A percentile compares a stretch with the other conserved stretches of the same genome.
Evolutionary conservation across 106 monocot genomes (phyloP).

Genomic region (Dioscorea zingiberensis): DNA sequence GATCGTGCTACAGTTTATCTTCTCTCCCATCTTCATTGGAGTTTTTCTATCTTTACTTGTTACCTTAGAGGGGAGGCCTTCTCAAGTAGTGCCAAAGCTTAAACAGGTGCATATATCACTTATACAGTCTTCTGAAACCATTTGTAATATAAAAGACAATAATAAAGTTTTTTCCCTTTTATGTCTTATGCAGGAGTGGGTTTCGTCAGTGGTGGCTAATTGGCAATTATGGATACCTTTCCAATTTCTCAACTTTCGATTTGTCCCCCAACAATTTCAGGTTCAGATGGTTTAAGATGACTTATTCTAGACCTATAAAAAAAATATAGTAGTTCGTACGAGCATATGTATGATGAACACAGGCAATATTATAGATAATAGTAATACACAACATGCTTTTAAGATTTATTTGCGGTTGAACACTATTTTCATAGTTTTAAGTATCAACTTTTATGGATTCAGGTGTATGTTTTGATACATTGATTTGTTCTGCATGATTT

Average conservation of each 20-base stretch:
- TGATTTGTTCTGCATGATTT: too few species aligned
- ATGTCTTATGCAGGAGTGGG: conserved; percentile 24
- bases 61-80: conserved; percentile 35
- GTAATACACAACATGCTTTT: background rate
- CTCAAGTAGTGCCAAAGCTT: conserved; percentile 36
- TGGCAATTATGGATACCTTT: conserved; percentile 56
- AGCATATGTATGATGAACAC: background rate
- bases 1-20: conserved; percentile 23
- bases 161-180: background rate
- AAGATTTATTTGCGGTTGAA: background rate
- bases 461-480: too few species aligned
- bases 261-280: conserved; percentile 47
- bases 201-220: conserved; percentile 30
- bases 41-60: conserved; percentile 30
- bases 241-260: conserved; percentile 45
- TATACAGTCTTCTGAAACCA: conserved; percentile 1
- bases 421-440: too few species aligned
- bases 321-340: background rate
- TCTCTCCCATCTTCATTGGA: conserved; percentile 40
- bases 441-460: too few species aligned
- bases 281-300: conserved; percentile 2
- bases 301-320: background rate
- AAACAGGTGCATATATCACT: conserved; percentile 20
- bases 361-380: background rate
- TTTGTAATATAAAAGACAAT: background rate